These are phyloP conservation scores for Allium fistulosum DNA, from an alignment of 106 monocot species.

Conservation along the genomic window DNA sequence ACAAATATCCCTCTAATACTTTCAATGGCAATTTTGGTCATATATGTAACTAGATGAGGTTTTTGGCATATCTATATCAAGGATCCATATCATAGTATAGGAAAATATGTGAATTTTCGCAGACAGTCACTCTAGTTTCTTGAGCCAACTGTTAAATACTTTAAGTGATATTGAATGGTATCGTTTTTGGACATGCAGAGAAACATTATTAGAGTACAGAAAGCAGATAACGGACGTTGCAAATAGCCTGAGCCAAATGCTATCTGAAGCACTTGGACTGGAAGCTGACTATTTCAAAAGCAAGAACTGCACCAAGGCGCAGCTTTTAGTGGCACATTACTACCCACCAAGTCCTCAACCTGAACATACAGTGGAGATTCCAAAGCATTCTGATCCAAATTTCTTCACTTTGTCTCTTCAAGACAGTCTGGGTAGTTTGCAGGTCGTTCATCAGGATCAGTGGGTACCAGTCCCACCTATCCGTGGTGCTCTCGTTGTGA, in stretches of 20 bases:
- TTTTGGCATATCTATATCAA: too few species aligned
- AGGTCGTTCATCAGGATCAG: slow-evolving; percentile 30
- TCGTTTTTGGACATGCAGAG: background rate
- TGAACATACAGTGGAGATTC: slow-evolving; percentile 46
- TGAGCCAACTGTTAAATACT: too few species aligned
- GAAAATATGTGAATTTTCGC: too few species aligned
- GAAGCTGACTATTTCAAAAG: slow-evolving; percentile 24
- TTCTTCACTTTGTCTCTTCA: slow-evolving; percentile 72
- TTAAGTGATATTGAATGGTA: too few species aligned
- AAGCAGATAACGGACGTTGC: background rate
- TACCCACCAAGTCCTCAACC: slow-evolving; percentile 82
- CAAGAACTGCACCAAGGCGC: slow-evolving; percentile 36
- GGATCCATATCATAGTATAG: too few species aligned
- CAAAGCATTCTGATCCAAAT: slow-evolving; percentile 45
- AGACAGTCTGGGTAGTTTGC: slow-evolving; percentile 56
- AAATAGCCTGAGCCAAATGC: background rate
- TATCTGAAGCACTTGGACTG: slow-evolving; percentile 24
- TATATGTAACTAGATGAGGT: too few species aligned
- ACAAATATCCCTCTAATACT: too few species aligned
- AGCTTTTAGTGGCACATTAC: slow-evolving; percentile 34
- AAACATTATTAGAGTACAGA: slow-evolving; percentile 3
- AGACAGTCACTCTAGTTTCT: too few species aligned
- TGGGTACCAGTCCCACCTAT: slow-evolving; percentile 23
- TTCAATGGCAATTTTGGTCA: too few species aligned
- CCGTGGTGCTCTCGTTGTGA: too few species aligned